Conservation (phyloP, 345 rosid species). For the Salix viminalis region DNA sequence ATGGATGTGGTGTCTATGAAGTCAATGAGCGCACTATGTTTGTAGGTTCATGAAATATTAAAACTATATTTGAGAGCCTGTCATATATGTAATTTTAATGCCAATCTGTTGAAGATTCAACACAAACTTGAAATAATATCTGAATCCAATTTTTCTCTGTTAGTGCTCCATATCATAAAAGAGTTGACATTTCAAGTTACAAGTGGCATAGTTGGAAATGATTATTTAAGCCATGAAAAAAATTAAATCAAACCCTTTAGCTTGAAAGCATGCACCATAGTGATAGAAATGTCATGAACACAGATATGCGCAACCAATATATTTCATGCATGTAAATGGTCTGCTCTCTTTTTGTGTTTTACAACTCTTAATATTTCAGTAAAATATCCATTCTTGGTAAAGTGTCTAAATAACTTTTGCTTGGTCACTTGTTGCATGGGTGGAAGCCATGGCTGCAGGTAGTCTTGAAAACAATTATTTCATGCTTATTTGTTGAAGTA, state of each 20-base stretch:
- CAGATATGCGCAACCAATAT: background rate
- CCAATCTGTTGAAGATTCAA: background rate
- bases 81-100: background rate
- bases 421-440: no score
- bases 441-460: background rate
- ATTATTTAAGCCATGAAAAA: background rate
- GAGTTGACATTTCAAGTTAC: no score
- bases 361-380: background rate
- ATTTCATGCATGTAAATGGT: background rate
- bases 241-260: background rate
- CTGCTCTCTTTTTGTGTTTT: background rate
- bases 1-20: slow-evolving; percentile 89
- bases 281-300: background rate
- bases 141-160: background rate
- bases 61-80: slow-evolving; percentile 4
- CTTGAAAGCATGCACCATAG: background rate
- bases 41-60: slow-evolving; percentile 43
- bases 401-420: background rate
- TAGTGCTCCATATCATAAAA: background rate
- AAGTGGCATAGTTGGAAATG: background rate
- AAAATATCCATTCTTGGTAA: background rate
- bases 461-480: background rate
- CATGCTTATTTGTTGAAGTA: background rate
- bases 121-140: background rate
- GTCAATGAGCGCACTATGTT: slow-evolving; percentile 58